Base-by-base conservation (phyloP, 2,329 filamentous ascomycete genomes). In the Nigrograna mackinnonii region DNA sequence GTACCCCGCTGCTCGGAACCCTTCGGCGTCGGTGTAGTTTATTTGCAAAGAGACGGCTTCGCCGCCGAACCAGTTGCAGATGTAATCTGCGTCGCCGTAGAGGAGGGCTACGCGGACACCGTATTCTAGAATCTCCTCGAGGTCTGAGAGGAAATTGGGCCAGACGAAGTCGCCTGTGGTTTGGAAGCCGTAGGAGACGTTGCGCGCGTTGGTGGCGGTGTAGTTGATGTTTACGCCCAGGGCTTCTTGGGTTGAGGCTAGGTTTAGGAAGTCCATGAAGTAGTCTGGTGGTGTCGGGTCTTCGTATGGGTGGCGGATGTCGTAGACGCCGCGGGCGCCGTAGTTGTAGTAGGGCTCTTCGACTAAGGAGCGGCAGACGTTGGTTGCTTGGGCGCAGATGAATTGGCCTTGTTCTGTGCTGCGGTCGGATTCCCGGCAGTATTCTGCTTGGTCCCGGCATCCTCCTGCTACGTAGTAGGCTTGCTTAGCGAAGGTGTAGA, bases 41-140 rank as follows among this genome's bases (percentile, higher is more conserved):
- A 88, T 64, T 12, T 75, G 74, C 5, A 54, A 71, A 5, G 83
- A 85, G 22, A 87, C 75, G 4, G 85, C 85, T 67, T 94, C 79
- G 19, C 87, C 89, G 14, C 89, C 89, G 53, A 86, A 73, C 82
- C 86, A 82, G 57, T 82, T 82, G 67, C 77, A 79, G 56, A 75
- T 76, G 44, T 66, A 83, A 55, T 84, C 80, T 2, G 77, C 71
- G 54, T 84, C 81, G 2, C 80, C 80, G 52, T 83, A 82, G 28
- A 81, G 68, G 20, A 83, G 61, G 2, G 64, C 58, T 3, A 84
- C 79, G 46, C 80, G 79, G 39, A 83, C 71, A 6, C 79, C 79
- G 13, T 70, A 71, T 36, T 77, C 76, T 5, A 84, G 69, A 13
- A 84, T 68, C 39, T 74, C 76, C 16, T 68, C 69, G 0, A 79